Conservation (phyloP, 768 basidiomycete genomes). For the Suillus lakei region DNA sequence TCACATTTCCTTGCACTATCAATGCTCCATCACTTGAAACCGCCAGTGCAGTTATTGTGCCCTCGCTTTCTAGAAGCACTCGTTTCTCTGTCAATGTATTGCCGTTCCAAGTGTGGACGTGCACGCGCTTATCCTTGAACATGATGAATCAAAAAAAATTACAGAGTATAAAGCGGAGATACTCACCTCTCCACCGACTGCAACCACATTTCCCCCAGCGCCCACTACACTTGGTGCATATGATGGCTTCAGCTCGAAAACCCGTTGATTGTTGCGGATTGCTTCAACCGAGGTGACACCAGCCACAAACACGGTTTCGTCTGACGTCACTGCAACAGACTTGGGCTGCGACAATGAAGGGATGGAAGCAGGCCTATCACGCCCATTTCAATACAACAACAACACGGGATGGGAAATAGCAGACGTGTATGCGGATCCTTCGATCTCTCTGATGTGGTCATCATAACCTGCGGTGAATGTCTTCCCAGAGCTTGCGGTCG, state of each 20-base stretch:
- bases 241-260: constrained; percentile 57
- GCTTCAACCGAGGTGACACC: constrained; percentile 57
- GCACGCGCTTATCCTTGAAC: constrained; percentile 74
- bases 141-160: constrained; percentile 6
- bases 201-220: constrained; percentile 55
- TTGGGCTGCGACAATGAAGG: constrained; percentile 69
- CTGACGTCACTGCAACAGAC: constrained; percentile 58
- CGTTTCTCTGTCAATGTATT: constrained; percentile 59
- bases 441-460: constrained; percentile 75
- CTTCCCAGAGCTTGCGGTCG: constrained; percentile 49
- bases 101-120: constrained; percentile 75
- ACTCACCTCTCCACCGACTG: constrained; percentile 77
- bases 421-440: constrained; percentile 53
- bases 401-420: constrained; percentile 29
- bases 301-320: constrained; percentile 68
- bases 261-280: constrained; percentile 70
- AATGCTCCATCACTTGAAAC: constrained; percentile 79
- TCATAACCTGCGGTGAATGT: constrained; percentile 82
- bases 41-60: constrained; percentile 71
- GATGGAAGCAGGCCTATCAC: constrained; percentile 53
- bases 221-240: constrained; percentile 64
- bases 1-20: constrained; percentile 86
- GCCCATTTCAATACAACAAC: not conserved
- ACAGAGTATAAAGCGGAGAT: constrained; percentile 3
- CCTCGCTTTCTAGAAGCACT: constrained; percentile 70